These are phyloP conservation scores for Talaromyces sp. DNA, from an alignment of 2,329 filamentous ascomycete genomes.

Conservation along the genomic window DNA sequence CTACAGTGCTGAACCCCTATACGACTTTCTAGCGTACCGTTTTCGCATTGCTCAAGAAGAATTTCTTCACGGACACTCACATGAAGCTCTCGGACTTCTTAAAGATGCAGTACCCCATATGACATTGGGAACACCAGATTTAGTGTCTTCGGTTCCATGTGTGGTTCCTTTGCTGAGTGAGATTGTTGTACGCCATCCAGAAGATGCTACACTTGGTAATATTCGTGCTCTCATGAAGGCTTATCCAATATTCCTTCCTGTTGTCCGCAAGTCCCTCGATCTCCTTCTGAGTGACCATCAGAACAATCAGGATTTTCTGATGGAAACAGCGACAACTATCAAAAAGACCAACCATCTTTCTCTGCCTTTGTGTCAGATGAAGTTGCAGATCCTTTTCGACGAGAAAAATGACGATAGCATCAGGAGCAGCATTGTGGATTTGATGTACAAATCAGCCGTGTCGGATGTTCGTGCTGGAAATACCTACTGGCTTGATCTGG, in stretches of 20 bases:
- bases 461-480: slow-evolving; percentile 35
- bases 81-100: slow-evolving; percentile 36
- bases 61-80: slow-evolving; percentile 36
- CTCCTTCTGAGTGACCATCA: slow-evolving; percentile 31
- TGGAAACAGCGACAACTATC: slow-evolving; percentile 37
- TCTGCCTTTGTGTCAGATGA: slow-evolving; percentile 44
- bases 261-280: slow-evolving; percentile 36
- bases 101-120: slow-evolving; percentile 32
- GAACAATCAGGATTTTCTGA: slow-evolving; percentile 26
- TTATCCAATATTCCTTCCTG: slow-evolving; percentile 28
- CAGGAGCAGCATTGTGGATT: slow-evolving; percentile 37
- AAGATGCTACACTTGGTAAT: slow-evolving; percentile 29
- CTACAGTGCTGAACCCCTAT: slow-evolving; percentile 20
- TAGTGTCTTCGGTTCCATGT: slow-evolving; percentile 24
- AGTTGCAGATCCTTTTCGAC: slow-evolving; percentile 42
- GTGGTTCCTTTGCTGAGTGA: slow-evolving; percentile 35
- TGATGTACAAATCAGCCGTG: slow-evolving; percentile 42
- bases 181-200: slow-evolving; percentile 36
- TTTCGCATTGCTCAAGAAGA: slow-evolving; percentile 42
- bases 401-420: slow-evolving; percentile 30
- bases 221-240: slow-evolving; percentile 32
- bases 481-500: slow-evolving; percentile 41
- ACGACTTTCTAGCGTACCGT: slow-evolving; percentile 42
- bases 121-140: slow-evolving; percentile 8
- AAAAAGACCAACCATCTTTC: slow-evolving; percentile 43